Evolutionary conservation across 768 basidiomycete species (phyloP), one percentile per base, ranked within the genome.

Genomic region (Pulveroboletus ravenelii): DNA sequence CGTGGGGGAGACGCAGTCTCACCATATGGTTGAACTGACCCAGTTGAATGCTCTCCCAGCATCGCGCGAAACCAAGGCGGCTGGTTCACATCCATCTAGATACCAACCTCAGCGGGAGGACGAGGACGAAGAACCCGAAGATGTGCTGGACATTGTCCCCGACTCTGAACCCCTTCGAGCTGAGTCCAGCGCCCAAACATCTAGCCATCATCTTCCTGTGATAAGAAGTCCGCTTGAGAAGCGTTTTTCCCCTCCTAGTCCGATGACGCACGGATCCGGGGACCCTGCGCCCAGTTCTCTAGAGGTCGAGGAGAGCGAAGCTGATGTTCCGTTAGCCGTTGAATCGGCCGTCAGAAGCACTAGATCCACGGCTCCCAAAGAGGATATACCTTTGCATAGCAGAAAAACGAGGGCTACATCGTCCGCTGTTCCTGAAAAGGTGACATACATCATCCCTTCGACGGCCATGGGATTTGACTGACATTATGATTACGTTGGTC

Each of bases 121-220:
- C 3, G 50, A 41, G 10, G 52, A 57, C 14, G 53, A 54, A 15
- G 60, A 57, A 23, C 46, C 35, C 37, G 74, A 72, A 36, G 74
- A 73, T 55, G 45, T 55, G 5, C 70, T 75, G 56, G 80, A 80
- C 30, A 48, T 84, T 45, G 71, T 87, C 14, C 82, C 84, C 3
- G 85, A 86, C 60, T 86, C 84, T 3, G 84, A 85, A 54, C 77
- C 80, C 41, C 62, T 68, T 17, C 70, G 70, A 27, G 72, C 68
- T 18, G 69, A 62, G 41, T 51, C 52, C 9, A 45, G 53, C n/a
- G 13, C 40, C 20, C 36, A 55, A 42, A 49, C 56, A 13, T 52
- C 59, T 30, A 18, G 30, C 30, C 50, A 35, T n/a, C 39, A 41
- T 37, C 38, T 40, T 35, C 23, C n/a, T 35, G 32, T 42, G 30